Evolutionary conservation across 177 flowering plant species (phyloP).

Genomic region (Vitis hybrid): DNA sequence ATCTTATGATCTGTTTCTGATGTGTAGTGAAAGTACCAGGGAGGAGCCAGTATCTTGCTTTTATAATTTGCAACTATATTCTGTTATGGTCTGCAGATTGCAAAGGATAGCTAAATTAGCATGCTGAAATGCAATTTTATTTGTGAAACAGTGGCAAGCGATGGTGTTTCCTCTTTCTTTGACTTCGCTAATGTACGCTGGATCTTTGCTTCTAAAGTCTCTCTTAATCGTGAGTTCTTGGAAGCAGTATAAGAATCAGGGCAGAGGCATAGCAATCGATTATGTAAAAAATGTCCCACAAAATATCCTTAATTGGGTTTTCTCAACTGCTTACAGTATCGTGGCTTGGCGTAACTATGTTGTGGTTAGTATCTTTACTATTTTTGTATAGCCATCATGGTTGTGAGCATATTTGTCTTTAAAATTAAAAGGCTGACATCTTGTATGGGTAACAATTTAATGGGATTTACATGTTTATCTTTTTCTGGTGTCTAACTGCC

Average conservation of each 20-base stretch:
- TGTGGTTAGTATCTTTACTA: slow-evolving; percentile 64
- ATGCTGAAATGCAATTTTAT: slow-evolving; percentile 60
- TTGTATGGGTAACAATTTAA: neutral
- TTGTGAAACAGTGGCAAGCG: slow-evolving; percentile 93
- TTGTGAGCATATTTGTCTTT: neutral
- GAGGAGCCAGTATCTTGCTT: slow-evolving; percentile 7
- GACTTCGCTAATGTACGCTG: slow-evolving; percentile 82
- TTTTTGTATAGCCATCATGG: neutral
- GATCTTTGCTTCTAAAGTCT: slow-evolving; percentile 56
- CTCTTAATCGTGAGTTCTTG: slow-evolving; percentile 37
- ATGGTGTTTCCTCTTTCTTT: slow-evolving; percentile 68
- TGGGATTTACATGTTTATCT: no score
- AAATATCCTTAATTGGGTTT: slow-evolving; percentile 17
- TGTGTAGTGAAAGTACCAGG: neutral
- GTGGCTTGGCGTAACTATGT: slow-evolving; percentile 79
- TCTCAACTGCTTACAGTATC: slow-evolving; percentile 46
- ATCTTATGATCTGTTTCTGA: neutral
- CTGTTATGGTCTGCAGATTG: slow-evolving; percentile 49
- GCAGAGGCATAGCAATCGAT: slow-evolving; percentile 21
- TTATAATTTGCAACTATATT: slow-evolving; percentile 22
- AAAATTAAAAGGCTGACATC: neutral
- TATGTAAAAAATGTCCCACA: slow-evolving; percentile 15
- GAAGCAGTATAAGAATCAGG: slow-evolving; percentile 29
- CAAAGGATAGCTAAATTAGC: slow-evolving; percentile 36
- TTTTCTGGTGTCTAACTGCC: no score